Evolutionary conservation across 805 yeast species (phyloP), one percentile per base, ranked within the genome.

Genomic region (Saccharomycopsis malanga): DNA sequence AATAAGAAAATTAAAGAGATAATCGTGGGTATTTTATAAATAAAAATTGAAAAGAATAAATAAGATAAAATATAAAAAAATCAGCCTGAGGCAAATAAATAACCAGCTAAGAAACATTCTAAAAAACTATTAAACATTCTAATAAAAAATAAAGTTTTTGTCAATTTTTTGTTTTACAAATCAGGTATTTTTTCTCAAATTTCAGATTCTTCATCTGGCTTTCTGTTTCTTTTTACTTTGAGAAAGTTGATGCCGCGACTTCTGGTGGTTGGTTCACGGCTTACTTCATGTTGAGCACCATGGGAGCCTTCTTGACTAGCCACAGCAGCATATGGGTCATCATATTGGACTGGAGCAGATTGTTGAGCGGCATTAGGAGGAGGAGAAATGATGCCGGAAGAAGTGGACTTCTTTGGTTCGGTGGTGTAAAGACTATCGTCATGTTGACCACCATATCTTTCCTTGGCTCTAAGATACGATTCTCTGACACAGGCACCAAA

Each of bases 401-500:
- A 29, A 17, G 54, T 23, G 18, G 53, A 47, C 18, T 48, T 48
- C 22, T 39, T 44, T 20, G 46, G 44, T 17, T 44, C 48, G 30
- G 12, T 10, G 32, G 48, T 44, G 25, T 32, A 42, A 6, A 38
- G 10, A 10, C 30, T 20, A 22, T 25, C 50, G 15, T 47, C 44
- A 18, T 36, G 21, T 12, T 29, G 25, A 10, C 14, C 24, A 15
- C 22, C 39, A 35, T 44, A 38, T 27, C 34, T 45, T 25, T 32
- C 46, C 36, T 41, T 52, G 14, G 55, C 50, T 25, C 51, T 42
- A 21, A 23, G 10, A 27, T 52, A 52, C 20, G 53, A 34, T 34
- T 46, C 45, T 34, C 49, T 34, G 9, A 42, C 49, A 40, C 51
- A 52, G 17, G 51, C 69, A 53, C 76, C 71, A 63, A 81, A 76